Evolutionary conservation across 1,139 yeast species (phyloP), one percentile per base, ranked within the genome.

Genomic region (Yamadazyma aaseri): DNA sequence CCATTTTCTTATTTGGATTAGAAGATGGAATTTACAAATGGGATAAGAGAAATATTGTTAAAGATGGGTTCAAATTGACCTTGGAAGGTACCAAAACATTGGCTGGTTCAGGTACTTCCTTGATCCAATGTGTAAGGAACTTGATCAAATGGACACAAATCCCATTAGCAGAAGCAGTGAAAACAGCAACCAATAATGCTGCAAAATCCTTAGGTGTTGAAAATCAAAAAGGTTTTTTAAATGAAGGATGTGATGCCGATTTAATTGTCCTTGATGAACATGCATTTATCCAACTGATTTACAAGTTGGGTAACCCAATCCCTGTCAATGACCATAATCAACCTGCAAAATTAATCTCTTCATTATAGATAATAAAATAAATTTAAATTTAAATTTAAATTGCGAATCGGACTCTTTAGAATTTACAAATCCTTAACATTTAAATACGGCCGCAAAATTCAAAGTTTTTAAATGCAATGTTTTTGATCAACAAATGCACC

Each of bases 21-120:
- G 63, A 70, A 3, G 79, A 74, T 46, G 80, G 79, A 11, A 50
- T 57, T 12, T 74, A 74, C 51, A 57, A 60, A 44, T 72, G 79
- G 76, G 79, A 71, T 34, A 55, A 57, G 22, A 73, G 70, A 53
- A 56, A 49, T 44, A 70, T 79, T 29, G 72, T 63, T 31, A 79
- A 79, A 50, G 63, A 62, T 12, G 83, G 79, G 8, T 58, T 66
- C 33, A 55, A 63, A 35, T 60, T 77, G 42, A 65, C 62, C 39
- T 64, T 79, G 44, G 62, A 76, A 49, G 81, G 79, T 14, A 76
- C 83, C 9, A 67, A 69, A 35, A 79, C 82, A 12, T 73, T 78
- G 52, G 84, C 84, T 4, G 85, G 84, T 26, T 72, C 81, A 12
- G 81, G 81, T 6, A 75, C 82, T 10, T 72, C 77, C 21, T 65